Percentiles rank a stretch among this genome's conserved stretches.
phyloP scores from a whole-genome alignment of 2,329 filamentous ascomycete species.

The Metarhizium album region DNA sequence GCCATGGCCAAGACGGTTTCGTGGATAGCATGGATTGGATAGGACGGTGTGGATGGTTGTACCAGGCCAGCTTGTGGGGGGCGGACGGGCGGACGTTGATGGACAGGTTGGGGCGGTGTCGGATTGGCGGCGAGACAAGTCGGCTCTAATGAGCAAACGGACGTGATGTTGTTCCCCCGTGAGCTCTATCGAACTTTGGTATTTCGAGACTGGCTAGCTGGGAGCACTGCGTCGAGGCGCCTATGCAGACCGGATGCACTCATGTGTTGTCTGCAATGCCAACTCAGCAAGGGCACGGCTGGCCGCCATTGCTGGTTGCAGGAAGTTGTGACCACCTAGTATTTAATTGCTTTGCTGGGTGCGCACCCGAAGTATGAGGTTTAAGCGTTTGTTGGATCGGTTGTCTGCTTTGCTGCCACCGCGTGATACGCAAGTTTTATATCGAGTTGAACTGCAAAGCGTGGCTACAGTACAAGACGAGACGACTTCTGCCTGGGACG shows the following conservation, averaged over 20 bases:
- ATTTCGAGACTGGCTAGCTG: not conserved
- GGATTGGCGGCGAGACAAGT: not conserved
- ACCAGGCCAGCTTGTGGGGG: not conserved
- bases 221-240: not conserved
- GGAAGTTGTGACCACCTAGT: not conserved
- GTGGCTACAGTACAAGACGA: not conserved
- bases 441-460: not conserved
- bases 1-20: conserved; percentile 8
- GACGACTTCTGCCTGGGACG: not conserved
- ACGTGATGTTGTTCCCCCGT: too few species aligned
- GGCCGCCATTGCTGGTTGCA: not conserved
- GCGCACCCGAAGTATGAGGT: not conserved
- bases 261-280: conserved; percentile 13
- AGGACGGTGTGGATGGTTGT: not conserved
- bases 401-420: not conserved
- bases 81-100: not conserved
- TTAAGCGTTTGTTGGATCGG: not conserved
- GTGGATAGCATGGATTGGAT: conserved; percentile 13
- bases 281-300: conserved; percentile 8
- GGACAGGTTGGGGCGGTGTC: not conserved
- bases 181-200: too few species aligned
- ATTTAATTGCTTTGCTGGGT: not conserved
- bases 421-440: not conserved
- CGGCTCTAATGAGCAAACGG: too few species aligned
- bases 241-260: not conserved